Base-by-base conservation (phyloP, 2,329 filamentous ascomycete genomes). In the Phaeosphaeriaceae sp. region DNA sequence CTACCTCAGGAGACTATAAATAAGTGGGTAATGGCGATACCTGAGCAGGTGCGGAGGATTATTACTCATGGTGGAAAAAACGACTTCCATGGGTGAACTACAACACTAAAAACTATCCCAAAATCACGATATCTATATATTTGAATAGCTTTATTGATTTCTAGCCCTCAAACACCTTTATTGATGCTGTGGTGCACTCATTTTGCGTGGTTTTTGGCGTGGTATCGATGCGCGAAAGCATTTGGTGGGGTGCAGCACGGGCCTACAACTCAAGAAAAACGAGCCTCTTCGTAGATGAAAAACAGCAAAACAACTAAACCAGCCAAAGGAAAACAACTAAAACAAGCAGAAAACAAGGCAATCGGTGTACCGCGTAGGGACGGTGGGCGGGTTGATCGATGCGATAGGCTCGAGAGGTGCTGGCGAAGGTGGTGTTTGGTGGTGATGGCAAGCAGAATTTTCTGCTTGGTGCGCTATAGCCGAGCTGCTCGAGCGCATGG, bases 1-100 rank as follows among this genome's bases (percentile, higher is more conserved):
- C 16, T 48, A 7, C 50, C 50, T 38, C 32, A 33, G 21, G 41
- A 45, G 16, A 36, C 46, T 2, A 52, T 52, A 5, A 48, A 52
- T 30, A 33, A 29, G 18, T 52, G 37, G 45, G 41, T 52, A 11
- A 26, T 34, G 6, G 41, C 16, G 2, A 29, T 52, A n/a, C 40
- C 26, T 1, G 36, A 45, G 17, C 30, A 42, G 20, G 50, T 52
- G 37, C 4, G 37, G 9, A 7, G 16, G 7, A 52, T 52, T 17
- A 52, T 52, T 5, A 18, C 26, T 39, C 16, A 45, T 32, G 12
- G 23, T 3, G 50, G 50, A 6, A 48, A 46, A 4, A 52, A 48
- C 34, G 26, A 52, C 50, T 48, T 46, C 18, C 33, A 52, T 26
- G 42, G 48, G n/a, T 52, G 8, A 18, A 36, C 9, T 5, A 33